A percentile compares a stretch with the other conserved stretches of the same genome.
phyloP scores from a whole-genome alignment of 2,329 filamentous ascomycete genomes.

The Hymenoscyphus linearis region DNA sequence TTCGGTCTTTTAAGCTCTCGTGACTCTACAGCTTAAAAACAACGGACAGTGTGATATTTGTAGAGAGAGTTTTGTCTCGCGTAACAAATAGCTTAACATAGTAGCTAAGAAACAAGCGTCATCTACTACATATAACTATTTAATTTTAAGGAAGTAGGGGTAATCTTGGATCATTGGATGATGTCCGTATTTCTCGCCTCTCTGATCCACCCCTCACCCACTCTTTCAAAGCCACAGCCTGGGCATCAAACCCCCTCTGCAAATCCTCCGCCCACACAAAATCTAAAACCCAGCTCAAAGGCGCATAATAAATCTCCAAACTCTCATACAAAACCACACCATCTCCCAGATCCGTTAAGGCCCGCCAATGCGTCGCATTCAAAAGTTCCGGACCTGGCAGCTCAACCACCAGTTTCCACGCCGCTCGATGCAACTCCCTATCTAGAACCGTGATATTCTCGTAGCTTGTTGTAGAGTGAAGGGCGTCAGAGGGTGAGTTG shows the following conservation, averaged over 20 bases:
- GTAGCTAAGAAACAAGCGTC: no score
- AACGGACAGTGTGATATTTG: no score
- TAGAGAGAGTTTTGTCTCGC: no score
- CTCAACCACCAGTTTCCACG: not conserved
- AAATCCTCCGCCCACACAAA: not conserved
- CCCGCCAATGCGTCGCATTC: not conserved
- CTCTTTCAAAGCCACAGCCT: not conserved
- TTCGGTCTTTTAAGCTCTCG: no score
- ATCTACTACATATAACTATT: no score
- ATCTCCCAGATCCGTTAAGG: not conserved
- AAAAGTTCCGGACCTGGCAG: not conserved
- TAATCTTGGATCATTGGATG: no score
- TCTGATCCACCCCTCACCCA: not conserved
- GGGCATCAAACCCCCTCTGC: not conserved
- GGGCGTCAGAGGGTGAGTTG: not conserved
- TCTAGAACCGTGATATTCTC: not conserved
- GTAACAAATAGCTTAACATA: no score
- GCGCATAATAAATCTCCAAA: not conserved
- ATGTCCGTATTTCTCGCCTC: no score
- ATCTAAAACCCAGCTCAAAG: not conserved
- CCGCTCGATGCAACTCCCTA: not conserved
- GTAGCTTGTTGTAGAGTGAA: not conserved
- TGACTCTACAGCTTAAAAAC: no score
- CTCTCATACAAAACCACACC: not conserved
- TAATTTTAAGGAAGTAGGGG: no score